Evolutionary conservation across 345 rosid species (phyloP), one percentile per base, ranked within the genome.

Genomic region (Crucihimalaya himalaica): DNA sequence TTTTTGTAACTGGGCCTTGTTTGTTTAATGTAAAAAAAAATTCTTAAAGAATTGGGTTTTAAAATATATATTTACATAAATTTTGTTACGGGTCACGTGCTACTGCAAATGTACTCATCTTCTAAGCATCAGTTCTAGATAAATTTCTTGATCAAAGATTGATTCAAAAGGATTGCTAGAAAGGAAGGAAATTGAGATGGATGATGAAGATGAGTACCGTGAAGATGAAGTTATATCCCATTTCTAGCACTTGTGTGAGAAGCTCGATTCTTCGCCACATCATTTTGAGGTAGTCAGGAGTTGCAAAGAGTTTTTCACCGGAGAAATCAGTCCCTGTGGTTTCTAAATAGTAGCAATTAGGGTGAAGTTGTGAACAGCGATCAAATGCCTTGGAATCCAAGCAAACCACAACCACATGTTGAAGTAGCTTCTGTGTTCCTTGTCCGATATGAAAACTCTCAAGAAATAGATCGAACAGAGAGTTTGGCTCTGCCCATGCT

Each of bases 181-280:
- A 14, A 11, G 10, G 6, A 51, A 64, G 1, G 52, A 34, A 20
- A 28, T 10, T 43, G 63, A 53, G 19, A 65, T 12, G 29, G 40
- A 14, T 14, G 68, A 37, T 8, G 23, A 68, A 59, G 69, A 43
- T 60, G 25, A 71, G 62, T 83, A 86, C 92, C 89, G 96, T 86
- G 79, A 87, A 86, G 35, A 88, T 77, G 77, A 90, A 84, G 75
- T 73, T 77, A 79, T 72, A 90, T 20, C 91, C 96, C 83, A 82
- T 66, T 57, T 78, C 52, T 19, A 90, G 87, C 40, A 90, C 70
- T 16, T 71, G 27, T 25, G 76, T 59, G 4, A 90, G 61, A 35
- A 90, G 82, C 4, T 82, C 77, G 65, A 88, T 86, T 25, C 93
- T 71, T 8, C 75, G 77, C 96, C 96, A 90, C 93, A 90, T 88